Evolutionary conservation across 257 asterid species (phyloP).

Genomic region (Thymus mandschuricus): DNA sequence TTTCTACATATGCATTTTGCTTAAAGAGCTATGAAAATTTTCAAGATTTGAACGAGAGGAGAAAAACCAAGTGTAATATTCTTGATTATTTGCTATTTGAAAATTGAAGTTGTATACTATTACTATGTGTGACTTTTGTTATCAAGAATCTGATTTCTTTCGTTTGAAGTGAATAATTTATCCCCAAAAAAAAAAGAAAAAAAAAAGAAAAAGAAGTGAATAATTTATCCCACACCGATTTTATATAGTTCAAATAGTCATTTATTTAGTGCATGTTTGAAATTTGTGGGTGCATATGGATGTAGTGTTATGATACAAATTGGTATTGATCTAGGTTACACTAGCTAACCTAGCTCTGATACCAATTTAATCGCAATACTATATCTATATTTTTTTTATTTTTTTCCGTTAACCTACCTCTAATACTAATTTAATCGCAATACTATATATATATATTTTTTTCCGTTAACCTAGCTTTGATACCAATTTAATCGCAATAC

Average conservation of each 20-base stretch:
- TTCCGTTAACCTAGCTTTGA: conserved; percentile 43
- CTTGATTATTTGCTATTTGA: too few species aligned
- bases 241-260: fast-evolving
- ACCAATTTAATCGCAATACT: conserved; percentile 44
- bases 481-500: conserved; percentile 53
- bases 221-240: conserved; percentile 7
- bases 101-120: too few species aligned
- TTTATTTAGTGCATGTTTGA: fast-evolving
- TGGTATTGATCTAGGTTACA: conserved; percentile 41
- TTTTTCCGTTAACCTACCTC: conserved; percentile 44
- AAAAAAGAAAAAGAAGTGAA: too few species aligned
- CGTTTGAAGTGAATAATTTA: background rate
- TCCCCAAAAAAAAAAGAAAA: too few species aligned
- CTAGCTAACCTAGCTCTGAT: conserved; percentile 38
- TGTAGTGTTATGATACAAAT: conserved; percentile 38
- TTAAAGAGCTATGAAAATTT: background rate
- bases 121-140: background rate
- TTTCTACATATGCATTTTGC: background rate
- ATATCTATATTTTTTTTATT: conserved; percentile 4
- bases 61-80: too few species aligned
- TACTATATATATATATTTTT: conserved; percentile 19
- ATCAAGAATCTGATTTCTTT: background rate
- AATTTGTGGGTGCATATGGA: fast-evolving
- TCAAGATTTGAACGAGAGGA: background rate
- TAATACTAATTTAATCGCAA: conserved; percentile 47